Evolutionary conservation across 176 grass and related monocot genomes (phyloP).

Genomic region (maize (Zea mays)): Zm-B73-REFERENCE-NAM-5.0 NC_050099.1:246641001-246641500

Average conservation of each 20-base stretch:
- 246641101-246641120: not conserved
- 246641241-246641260: not conserved
- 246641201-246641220: not conserved
- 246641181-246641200: not conserved
- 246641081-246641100: fast-evolving
- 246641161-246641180: not conserved
- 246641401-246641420: too few species aligned
- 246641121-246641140: not conserved
- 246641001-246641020: too few species aligned
- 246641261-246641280: not conserved
- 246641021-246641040: not conserved
- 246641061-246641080: not conserved
- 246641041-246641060: fast-evolving
- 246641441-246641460: too few species aligned
- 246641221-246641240: not conserved
- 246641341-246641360: not conserved
- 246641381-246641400: too few species aligned
- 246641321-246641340: not conserved
- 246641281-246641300: not conserved
- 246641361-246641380: not conserved
- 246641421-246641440: too few species aligned
- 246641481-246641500: too few species aligned
- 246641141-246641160: not conserved
- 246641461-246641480: too few species aligned
- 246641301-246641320: not conserved